phyloP scores from a whole-genome alignment of 2,329 filamentous ascomycete genomes.

The Nigrospora osmanthi region DNA sequence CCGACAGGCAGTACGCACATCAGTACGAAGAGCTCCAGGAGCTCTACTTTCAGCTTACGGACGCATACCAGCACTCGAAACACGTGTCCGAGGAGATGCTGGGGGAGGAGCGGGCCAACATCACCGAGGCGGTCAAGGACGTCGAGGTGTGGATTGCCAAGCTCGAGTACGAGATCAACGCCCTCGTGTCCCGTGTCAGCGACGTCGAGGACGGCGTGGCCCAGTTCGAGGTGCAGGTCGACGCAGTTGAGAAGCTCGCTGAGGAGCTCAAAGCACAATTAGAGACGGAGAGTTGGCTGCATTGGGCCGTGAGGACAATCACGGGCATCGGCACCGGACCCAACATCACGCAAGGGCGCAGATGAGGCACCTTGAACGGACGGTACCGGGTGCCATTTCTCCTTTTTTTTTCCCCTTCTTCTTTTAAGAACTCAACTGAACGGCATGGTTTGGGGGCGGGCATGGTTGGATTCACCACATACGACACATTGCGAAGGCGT shows the following conservation, averaged over 20 bases:
- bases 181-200: constrained; percentile 69
- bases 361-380: not conserved
- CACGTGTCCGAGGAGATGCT: constrained; percentile 63
- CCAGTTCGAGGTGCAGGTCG: constrained; percentile 73
- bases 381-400: no score
- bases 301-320: constrained; percentile 55
- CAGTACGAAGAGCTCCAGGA: constrained; percentile 59
- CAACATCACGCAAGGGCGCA: constrained; percentile 34
- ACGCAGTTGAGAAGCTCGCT: constrained; percentile 59
- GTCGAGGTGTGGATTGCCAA: constrained; percentile 76
- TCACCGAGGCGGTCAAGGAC: constrained; percentile 68
- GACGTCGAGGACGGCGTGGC: constrained; percentile 79
- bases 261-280: constrained; percentile 55
- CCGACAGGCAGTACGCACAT: constrained; percentile 54
- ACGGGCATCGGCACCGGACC: constrained; percentile 54
- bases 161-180: constrained; percentile 85
- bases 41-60: constrained; percentile 62
- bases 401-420: no score
- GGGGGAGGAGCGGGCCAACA: constrained; percentile 56
- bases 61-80: constrained; percentile 61
- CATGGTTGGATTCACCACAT: no score
- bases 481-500: no score
- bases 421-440: no score
- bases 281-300: constrained; percentile 55
- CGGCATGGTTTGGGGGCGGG: no score